These are phyloP conservation scores for Lentinula guzmanii DNA, from an alignment of 768 basidiomycete species.

Conservation along the genomic window DNA sequence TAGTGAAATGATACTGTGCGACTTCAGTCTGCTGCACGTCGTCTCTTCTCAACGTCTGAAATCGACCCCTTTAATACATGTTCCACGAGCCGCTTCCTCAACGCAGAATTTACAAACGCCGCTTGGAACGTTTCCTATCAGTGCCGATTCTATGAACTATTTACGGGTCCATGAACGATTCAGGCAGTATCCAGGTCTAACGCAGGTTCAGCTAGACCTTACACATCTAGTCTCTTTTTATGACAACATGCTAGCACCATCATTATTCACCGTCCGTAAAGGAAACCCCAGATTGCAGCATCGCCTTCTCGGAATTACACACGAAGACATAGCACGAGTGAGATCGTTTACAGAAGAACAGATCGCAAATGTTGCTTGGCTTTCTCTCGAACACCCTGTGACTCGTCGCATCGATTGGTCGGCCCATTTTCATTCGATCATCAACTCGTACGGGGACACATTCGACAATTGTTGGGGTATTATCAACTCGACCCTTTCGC, in stretches of 20 bases:
- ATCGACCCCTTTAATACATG: too few species aligned
- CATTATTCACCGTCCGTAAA: conserved; percentile 21
- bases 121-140: not conserved
- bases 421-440: not conserved
- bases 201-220: conserved; percentile 35
- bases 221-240: conserved; percentile 36
- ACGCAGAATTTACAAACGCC: not conserved
- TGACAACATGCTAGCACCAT: conserved; percentile 29
- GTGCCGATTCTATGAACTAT: not conserved
- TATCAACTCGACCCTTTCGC: not conserved
- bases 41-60: conserved; percentile 19
- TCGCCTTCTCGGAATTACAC: conserved; percentile 24
- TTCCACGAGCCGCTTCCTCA: too few species aligned
- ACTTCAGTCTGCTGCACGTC: conserved; percentile 32
- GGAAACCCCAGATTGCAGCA: conserved; percentile 27
- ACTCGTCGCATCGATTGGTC: not conserved
- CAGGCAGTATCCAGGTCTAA: conserved; percentile 30
- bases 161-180: conserved; percentile 24
- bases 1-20: conserved; percentile 44
- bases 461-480: not conserved
- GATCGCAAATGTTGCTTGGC: not conserved
- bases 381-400: not conserved
- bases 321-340: conserved; percentile 19
- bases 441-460: not conserved
- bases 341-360: conserved; percentile 17